Conservation (phyloP, 106 monocot genomes). For the Dendrobium chrysotoxum region DNA sequence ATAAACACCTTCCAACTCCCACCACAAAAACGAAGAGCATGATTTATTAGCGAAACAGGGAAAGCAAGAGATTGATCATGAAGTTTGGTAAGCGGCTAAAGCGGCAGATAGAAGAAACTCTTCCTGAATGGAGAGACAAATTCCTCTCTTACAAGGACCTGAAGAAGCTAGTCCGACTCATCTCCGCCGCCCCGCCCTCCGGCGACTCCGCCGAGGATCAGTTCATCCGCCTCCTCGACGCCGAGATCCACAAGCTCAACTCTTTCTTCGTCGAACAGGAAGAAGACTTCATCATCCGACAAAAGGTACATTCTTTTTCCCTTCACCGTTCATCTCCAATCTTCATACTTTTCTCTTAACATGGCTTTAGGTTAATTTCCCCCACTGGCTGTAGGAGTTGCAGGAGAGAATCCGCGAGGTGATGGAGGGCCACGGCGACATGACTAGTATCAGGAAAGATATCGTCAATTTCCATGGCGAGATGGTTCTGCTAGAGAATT, state of each 20-base stretch:
- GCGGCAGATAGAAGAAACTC: slow-evolving; percentile 69
- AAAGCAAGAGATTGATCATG: slow-evolving; percentile 22
- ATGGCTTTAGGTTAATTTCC: neutral
- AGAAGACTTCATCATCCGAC: slow-evolving; percentile 78
- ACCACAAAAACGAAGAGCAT: neutral
- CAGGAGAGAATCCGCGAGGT: slow-evolving; percentile 44
- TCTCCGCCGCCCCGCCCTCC: slow-evolving; percentile 16
- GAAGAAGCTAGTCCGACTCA: slow-evolving; percentile 60
- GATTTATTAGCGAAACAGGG: neutral
- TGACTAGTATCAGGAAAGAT: slow-evolving; percentile 41
- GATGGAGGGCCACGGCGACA: slow-evolving; percentile 21
- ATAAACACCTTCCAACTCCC: neutral
- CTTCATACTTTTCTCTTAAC: neutral
- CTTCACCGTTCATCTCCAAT: too few species aligned
- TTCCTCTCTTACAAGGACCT: slow-evolving; percentile 84
- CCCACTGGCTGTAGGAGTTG: slow-evolving; percentile 32
- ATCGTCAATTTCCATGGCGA: slow-evolving; percentile 86
- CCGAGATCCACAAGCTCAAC: slow-evolving; percentile 80
- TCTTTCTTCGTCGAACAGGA: slow-evolving; percentile 82
- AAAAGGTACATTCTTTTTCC: slow-evolving; percentile 28
- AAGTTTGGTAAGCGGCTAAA: slow-evolving; percentile 91
- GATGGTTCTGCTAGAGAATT: slow-evolving; percentile 88
- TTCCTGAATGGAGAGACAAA: slow-evolving; percentile 79
- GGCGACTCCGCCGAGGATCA: slow-evolving; percentile 23
- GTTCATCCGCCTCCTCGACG: slow-evolving; percentile 55